Conservation (phyloP, 2,329 filamentous ascomycete genomes). For the Microdochium trichocladiopsis region DNA sequence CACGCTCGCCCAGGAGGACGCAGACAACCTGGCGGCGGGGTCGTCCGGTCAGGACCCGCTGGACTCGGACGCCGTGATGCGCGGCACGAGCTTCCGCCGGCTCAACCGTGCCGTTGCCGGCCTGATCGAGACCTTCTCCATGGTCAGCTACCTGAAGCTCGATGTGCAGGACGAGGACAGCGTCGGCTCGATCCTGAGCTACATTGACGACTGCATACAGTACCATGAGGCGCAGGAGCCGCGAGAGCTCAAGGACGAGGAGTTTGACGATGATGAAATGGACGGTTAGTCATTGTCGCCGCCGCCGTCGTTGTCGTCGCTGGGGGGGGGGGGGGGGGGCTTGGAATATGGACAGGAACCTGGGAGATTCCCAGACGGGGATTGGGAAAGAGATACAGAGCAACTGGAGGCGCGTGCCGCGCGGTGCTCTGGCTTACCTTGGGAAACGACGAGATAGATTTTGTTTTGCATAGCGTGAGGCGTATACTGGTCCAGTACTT, state of each 20-base stretch:
- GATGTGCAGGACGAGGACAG: slow-evolving; percentile 91
- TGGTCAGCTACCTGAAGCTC: slow-evolving; percentile 91
- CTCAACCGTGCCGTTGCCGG: slow-evolving; percentile 84
- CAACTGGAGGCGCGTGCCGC: too few species aligned
- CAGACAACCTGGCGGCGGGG: slow-evolving; percentile 33
- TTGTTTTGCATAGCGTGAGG: too few species aligned
- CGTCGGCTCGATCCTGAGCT: slow-evolving; percentile 58
- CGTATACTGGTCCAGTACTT: too few species aligned
- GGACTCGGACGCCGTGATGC: slow-evolving; percentile 68
- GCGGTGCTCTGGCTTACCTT: not conserved
- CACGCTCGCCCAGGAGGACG: slow-evolving; percentile 1
- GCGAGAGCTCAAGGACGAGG: slow-evolving; percentile 22
- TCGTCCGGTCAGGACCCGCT: slow-evolving; percentile 43
- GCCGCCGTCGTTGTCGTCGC: too few species aligned
- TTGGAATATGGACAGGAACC: too few species aligned
- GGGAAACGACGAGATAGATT: not conserved
- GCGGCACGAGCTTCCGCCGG: slow-evolving; percentile 71
- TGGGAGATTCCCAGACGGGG: too few species aligned
- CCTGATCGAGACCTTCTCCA: slow-evolving; percentile 94
- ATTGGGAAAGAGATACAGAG: too few species aligned
- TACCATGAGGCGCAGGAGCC: slow-evolving; percentile 26
- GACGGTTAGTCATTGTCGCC: slow-evolving; percentile 7
- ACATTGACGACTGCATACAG: slow-evolving; percentile 42
- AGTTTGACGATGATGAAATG: slow-evolving; percentile 14
- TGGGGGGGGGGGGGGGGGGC: too few species aligned